Percentiles rank a stretch among this genome's conserved stretches.
These are phyloP conservation scores for Oidium heveae DNA, from an alignment of 2,329 filamentous ascomycete species.

Conservation along the genomic window DNA sequence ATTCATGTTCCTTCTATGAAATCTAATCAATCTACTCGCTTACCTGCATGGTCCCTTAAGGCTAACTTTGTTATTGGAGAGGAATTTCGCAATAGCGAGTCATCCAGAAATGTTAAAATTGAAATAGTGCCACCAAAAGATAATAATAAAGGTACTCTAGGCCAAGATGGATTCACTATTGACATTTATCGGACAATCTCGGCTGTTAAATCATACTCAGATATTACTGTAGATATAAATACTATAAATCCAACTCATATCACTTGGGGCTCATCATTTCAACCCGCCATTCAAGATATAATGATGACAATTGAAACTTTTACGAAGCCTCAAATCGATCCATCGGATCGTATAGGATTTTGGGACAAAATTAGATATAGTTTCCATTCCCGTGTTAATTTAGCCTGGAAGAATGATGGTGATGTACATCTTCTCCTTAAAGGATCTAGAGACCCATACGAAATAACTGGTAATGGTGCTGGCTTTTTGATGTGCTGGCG, in stretches of 20 bases:
- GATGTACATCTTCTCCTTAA: conserved; percentile 88
- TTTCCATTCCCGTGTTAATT: conserved; percentile 73
- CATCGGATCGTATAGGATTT: conserved; percentile 82
- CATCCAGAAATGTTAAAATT: conserved; percentile 55
- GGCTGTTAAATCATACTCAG: conserved; percentile 87
- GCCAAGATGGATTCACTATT: conserved; percentile 47
- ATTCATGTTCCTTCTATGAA: conserved; percentile 72
- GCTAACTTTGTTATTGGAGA: conserved; percentile 92
- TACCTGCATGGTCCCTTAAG: conserved; percentile 60
- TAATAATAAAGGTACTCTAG: conserved; percentile 26
- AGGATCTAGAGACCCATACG: conserved; percentile 75
- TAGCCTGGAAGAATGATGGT: conserved; percentile 85
- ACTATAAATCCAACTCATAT: conserved; percentile 78
- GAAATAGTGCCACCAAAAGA: conserved; percentile 52
- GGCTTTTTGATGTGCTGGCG: conserved; percentile 98
- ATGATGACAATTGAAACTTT: conserved; percentile 99
- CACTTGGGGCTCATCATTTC: conserved; percentile 93
- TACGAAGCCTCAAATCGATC: conserved; percentile 82
- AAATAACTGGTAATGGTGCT: conserved; percentile 73
- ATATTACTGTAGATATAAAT: conserved; percentile 80
- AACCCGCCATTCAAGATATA: conserved; percentile 95
- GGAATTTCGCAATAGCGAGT: conserved; percentile 62
- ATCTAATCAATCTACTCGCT: conserved; percentile 48
- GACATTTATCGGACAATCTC: conserved; percentile 78
- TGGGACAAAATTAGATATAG: conserved; percentile 95